Evolutionary conservation across 2,329 filamentous ascomycete species (phyloP), one percentile per base, ranked within the genome.

Genomic region (Raffaelea deltoideospora): DNA sequence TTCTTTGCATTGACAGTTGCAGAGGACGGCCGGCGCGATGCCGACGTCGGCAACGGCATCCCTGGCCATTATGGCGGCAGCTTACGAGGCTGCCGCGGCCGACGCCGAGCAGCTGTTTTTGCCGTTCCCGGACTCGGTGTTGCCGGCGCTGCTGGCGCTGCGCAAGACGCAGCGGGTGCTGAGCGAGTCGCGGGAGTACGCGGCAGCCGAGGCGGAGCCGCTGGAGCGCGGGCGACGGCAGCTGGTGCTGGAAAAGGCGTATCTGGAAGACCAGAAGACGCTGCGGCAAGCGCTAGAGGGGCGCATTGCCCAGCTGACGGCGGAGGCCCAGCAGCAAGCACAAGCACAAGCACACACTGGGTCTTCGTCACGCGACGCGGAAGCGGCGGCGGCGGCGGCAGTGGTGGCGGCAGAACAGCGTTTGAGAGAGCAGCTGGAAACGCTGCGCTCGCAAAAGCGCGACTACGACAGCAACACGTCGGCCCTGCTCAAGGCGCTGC

Each of bases 81-180:
- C 79, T 3, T 84, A 86, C 47, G 67, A 73, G 36, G 65, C 68
- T 14, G 59, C 84, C 32, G 67, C 68, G 14, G 59, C 85, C 33
- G 67, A 72, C 11, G 59, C 68, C 31, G 64, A 67, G 13, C 66
- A 76, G 35, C 76, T 79, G 9, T 73, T 74, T 46, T 59, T 88
- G 18, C 82, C 83, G 3, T 63, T 66, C 19, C 60, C 72, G 10
- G 71, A 68, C 34, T 88, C 83, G 17, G 64, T 77, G 6, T 56
- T 90, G 7, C 80, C 82, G 4, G 72, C 76, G 7, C 61, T 92
- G 5, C 53, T 90, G 29, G 81, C 83, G 6, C 57, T 85, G 37
- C 74, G 79, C 35, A 74, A 70, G 47, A 76, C 78, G 3, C 67
- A 77, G 40, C 64, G 69, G 39, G 75, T 74, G 14, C 69, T 81